A percentile compares a stretch with the other conserved stretches of the same genome.
Conservation (phyloP, 345 rosid species). For the Populus davidiana region DNA sequence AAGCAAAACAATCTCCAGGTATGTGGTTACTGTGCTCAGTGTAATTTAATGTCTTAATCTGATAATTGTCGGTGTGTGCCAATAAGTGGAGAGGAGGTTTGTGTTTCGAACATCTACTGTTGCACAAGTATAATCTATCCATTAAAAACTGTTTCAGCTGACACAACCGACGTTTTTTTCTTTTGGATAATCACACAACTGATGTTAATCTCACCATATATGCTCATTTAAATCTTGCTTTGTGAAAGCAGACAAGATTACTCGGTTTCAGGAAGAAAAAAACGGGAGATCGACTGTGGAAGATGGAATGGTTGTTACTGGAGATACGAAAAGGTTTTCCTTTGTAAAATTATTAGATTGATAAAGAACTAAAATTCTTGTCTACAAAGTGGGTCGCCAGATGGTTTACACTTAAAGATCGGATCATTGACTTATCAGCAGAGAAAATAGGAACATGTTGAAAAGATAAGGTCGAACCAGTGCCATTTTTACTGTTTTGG, state of each 20-base stretch:
- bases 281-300: background rate
- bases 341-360: background rate
- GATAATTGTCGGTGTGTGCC: background rate
- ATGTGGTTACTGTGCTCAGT: background rate
- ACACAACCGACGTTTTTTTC: too few relatives aligned
- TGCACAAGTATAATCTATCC: background rate
- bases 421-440: background rate
- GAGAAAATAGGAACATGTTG: background rate
- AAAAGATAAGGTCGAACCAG: background rate
- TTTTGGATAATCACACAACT: too few relatives aligned
- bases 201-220: background rate
- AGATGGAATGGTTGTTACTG: background rate
- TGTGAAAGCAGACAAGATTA: background rate
- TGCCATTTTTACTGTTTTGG: background rate
- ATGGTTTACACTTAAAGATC: background rate
- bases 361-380: too few relatives aligned
- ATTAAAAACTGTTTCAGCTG: background rate
- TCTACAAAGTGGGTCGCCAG: background rate
- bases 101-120: background rate
- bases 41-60: background rate
- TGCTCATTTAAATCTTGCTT: background rate
- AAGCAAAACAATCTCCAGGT: constrained; percentile 26
- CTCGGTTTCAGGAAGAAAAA: background rate
- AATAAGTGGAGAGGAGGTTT: background rate
- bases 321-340: background rate